These are phyloP conservation scores for Penicillium ochrochloron DNA, from an alignment of 495 filamentous ascomycete species.

Conservation along the genomic window DNA sequence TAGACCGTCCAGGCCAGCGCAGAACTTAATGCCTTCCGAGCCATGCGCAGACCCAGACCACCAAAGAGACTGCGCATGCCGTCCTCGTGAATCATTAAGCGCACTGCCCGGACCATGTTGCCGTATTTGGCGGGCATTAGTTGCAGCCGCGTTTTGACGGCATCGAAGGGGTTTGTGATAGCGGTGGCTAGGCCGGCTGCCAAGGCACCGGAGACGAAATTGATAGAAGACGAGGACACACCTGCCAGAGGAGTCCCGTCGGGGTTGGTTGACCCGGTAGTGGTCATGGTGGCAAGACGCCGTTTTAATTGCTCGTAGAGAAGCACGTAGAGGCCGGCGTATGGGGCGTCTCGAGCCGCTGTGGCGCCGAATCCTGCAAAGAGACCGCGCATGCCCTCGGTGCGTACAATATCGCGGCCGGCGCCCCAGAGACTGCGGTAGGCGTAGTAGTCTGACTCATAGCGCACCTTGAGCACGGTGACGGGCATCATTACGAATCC, in stretches of 20 bases:
- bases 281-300: conserved; percentile 51
- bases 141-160: conserved; percentile 93
- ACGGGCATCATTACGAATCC: conserved; percentile 95
- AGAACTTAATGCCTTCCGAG: conserved; percentile 86
- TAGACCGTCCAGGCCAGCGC: conserved; percentile 97
- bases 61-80: conserved; percentile 82
- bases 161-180: conserved; percentile 95
- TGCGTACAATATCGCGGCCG: conserved; percentile 70
- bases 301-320: conserved; percentile 92
- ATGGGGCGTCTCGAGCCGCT: conserved; percentile 89
- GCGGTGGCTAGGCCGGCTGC: conserved; percentile 83
- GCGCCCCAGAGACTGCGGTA: conserved; percentile 81
- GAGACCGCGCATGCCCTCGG: conserved; percentile 81
- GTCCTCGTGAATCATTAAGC: conserved; percentile 79
- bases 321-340: conserved; percentile 91
- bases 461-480: conserved; percentile 95
- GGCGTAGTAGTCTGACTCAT: conserved; percentile 81
- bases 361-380: conserved; percentile 95
- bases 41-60: conserved; percentile 85
- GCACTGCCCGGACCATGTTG: conserved; percentile 80
- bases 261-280: conserved; percentile 8
- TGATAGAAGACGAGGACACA: conserved; percentile 69
- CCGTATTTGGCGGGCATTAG: conserved; percentile 81
- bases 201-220: conserved; percentile 78
- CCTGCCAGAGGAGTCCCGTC: conserved; percentile 23